Base-by-base conservation (phyloP, 2,329 filamentous ascomycete genomes). In the Penicillium decumbens region DNA sequence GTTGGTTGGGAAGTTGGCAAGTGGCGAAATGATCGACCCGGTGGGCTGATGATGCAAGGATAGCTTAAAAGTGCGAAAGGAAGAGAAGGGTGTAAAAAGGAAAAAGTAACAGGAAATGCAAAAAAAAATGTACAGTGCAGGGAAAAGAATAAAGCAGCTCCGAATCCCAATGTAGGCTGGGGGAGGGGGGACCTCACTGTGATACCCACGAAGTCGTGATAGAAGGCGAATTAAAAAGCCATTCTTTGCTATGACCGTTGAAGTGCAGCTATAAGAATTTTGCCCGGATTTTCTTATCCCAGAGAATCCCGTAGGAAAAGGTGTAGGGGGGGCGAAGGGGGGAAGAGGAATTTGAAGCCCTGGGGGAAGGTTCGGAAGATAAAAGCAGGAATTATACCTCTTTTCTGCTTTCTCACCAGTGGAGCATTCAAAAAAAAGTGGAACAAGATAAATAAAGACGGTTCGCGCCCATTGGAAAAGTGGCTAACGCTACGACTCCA, bases 391-490 rank as follows among this genome's bases (percentile, higher is more conserved):
- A 43, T 30, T 48, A 48, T 48, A 48, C 33, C 43, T 33, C 27
- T 37, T 20, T 23, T 37, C 33, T 37, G 13, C 30, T 13, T 27
- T 9, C 33, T 12, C 32, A 18, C 37, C 37, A 3, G 41, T 24
- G 32, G 35, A 33, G 46, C 25, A 48, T 18, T 18, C 15, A 25
- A 29, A 20, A 53, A 53, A 55, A 54, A 57, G 50, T 53, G 53
- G 55, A 48, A 43, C 55, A 45, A 41, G 50, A 56, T 56, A 57
- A 57, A 56, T 54, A 54, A 57, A 52, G 53, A 51, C 35, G 41
- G 25, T 41, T 49, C 29, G 35, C 49, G 52, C 52, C 45, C 41
- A 49, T 45, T 43, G 38, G 38, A 15, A 42, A 44, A 23, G 25
- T 27, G 18, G 39, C 41, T 41, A 44, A 18, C 27, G 20, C 32